Conservation (phyloP, 805 yeast species). For the Kluyveromyces siamensis region DNA sequence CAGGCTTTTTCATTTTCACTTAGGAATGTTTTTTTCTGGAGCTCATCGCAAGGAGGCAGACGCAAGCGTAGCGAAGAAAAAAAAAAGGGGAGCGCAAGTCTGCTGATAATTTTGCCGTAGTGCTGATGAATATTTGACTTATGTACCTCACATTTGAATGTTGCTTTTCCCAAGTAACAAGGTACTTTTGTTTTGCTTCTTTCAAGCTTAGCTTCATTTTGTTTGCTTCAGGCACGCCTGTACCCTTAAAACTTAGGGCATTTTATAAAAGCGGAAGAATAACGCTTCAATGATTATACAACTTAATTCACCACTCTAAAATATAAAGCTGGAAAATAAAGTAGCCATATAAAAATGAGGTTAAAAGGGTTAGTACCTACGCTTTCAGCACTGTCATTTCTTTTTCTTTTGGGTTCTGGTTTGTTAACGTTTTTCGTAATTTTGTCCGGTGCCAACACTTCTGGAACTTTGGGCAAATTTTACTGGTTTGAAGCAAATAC, state of each 20-base stretch:
- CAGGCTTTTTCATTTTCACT: too few relatives aligned
- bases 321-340: background rate
- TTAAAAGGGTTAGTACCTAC: slow-evolving; percentile 19
- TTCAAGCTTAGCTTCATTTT: background rate
- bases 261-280: background rate
- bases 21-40: too few relatives aligned
- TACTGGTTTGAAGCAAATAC: slow-evolving; percentile 82
- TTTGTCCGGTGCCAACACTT: slow-evolving; percentile 51
- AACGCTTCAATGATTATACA: background rate
- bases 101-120: too few relatives aligned
- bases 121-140: background rate
- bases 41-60: too few relatives aligned
- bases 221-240: background rate
- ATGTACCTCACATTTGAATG: background rate
- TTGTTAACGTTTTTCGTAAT: slow-evolving; percentile 53
- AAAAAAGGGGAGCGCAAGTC: too few relatives aligned
- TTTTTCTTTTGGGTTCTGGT: slow-evolving; percentile 37
- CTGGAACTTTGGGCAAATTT: slow-evolving; percentile 50
- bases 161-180: background rate
- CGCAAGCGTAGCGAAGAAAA: too few relatives aligned
- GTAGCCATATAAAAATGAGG: slow-evolving; percentile 8
- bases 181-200: background rate
- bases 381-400: slow-evolving; percentile 20
- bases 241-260: background rate
- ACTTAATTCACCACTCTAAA: background rate